Conservation (phyloP, 192 early-diverging fungal species). For the Spizellomyces sp. region DNA sequence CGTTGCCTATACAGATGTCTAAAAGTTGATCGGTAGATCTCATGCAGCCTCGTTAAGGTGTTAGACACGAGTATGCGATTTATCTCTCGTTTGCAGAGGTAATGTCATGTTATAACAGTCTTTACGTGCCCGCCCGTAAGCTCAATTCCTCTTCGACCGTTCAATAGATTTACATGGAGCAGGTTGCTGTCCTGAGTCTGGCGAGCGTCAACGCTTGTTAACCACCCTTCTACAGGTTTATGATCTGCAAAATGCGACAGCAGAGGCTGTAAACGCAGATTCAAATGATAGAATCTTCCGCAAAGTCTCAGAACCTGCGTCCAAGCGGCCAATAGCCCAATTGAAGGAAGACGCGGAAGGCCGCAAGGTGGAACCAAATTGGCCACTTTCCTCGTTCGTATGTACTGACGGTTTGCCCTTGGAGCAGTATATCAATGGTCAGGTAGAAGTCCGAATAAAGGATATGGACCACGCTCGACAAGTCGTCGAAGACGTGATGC, state of each 20-base stretch:
- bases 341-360: conserved; percentile 24
- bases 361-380: conserved; percentile 9
- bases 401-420: background rate
- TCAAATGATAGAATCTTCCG: conserved; percentile 3
- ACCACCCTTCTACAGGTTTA: background rate
- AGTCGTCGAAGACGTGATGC: conserved; percentile 2
- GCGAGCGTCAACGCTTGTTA: background rate
- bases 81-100: conserved; percentile 32
- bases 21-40: background rate
- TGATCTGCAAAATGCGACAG: conserved; percentile 6
- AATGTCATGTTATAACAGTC: background rate
- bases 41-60: background rate
- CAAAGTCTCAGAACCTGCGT: background rate
- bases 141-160: background rate
- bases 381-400: background rate
- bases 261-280: background rate
- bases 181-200: conserved; percentile 1
- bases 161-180: conserved; percentile 20
- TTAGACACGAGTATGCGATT: conserved; percentile 13
- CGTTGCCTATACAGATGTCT: background rate
- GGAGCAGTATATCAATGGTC: conserved; percentile 18
- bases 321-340: conserved; percentile 9
- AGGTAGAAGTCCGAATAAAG: conserved; percentile 19
- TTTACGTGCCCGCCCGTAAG: background rate
- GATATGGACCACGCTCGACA: conserved; percentile 7